Evolutionary conservation across 1,284 basidiomycete genomes (phyloP), one percentile per base, ranked within the genome.

Genomic region (Singerocomus inundabilis): DNA sequence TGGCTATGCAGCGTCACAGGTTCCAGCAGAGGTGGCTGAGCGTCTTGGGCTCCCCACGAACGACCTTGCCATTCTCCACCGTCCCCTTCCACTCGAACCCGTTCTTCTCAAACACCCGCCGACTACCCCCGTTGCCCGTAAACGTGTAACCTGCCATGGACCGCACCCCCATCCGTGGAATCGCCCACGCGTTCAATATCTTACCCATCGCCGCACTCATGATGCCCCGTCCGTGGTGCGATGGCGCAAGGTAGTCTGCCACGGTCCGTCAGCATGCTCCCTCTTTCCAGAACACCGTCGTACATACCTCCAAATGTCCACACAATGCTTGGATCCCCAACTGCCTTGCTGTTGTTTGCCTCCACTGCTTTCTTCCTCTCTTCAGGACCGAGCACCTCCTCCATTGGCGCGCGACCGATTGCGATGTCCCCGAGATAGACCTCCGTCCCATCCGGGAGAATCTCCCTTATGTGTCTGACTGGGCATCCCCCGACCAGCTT

Each of bases 191-290:
- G 18, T 71, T 59, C 30, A 87, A 52, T 28, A 88, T 48, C 4
- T 74, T 74, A 11, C 64, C 61, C 28, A 87, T 57, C 0, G 75
- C 82, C 18, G 78, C 79, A 30, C 76, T 76, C 85, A 88, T 87
- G 55, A 87, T 85, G 0, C 84, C 84, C 54, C 70, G 72, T 21
- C 82, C 73, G 52, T 86, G 84, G 59, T 84, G 76, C 34, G 74
- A 77, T 13, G 79, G 71, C 10, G 72, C 74, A 37, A 66, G 65
- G 52, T 66, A 69, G 42, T 66, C 63, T 69, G 46, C 18, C 40
- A 1, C 34, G 16, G 5, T 34, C 44, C 16, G 24, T 61, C 24
- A 46, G 51, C 35, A 25, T 33, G 11, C 25, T 6, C 15, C n/a
- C 29, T 49, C 53, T 68, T 32, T n/a, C 16, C 2, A 37, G 12